These are phyloP conservation scores for Phyllosticta citribraziliensis DNA, from an alignment of 2,329 filamentous ascomycete genomes.

Conservation along the genomic window DNA sequence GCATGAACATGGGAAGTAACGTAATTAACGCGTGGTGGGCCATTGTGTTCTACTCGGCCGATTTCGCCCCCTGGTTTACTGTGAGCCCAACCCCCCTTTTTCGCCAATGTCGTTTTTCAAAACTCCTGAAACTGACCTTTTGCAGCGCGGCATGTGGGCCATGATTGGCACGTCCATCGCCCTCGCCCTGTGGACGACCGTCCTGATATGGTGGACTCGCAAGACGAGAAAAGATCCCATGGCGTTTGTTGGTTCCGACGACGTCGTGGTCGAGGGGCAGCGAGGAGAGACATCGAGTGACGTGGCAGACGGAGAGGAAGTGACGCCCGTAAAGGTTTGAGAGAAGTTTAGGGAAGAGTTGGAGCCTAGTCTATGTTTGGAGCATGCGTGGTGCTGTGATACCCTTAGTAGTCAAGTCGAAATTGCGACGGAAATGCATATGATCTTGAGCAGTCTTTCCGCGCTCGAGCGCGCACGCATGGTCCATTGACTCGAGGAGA, in stretches of 20 bases:
- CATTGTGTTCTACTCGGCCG: constrained; percentile 59
- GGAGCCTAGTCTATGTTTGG: not conserved
- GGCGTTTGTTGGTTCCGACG: not conserved
- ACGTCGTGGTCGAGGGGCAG: not conserved
- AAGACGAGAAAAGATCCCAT: not conserved
- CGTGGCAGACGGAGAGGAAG: not conserved
- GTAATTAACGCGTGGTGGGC: constrained; percentile 66
- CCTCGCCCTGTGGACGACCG: constrained; percentile 49
- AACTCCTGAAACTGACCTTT: constrained; percentile 6
- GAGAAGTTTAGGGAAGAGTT: not conserved
- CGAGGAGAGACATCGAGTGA: not conserved
- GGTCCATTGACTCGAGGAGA: too few species aligned
- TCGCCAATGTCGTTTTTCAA: not conserved
- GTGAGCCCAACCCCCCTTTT: constrained; percentile 31
- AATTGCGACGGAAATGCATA: not conserved
- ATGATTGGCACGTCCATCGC: constrained; percentile 58
- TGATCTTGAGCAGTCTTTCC: too few species aligned
- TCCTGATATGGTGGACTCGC: constrained; percentile 36
- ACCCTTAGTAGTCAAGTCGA: not conserved
- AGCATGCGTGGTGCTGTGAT: not conserved
- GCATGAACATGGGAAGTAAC: constrained; percentile 62
- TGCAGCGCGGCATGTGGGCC: constrained; percentile 58
- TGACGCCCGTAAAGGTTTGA: not conserved
- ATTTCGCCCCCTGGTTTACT: constrained; percentile 55
- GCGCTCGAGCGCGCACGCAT: too few species aligned